Evolutionary conservation across 108 stramenopile species (phyloP), one percentile per base, ranked within the genome.

Genomic region (Licmophora abbreviata): DNA sequence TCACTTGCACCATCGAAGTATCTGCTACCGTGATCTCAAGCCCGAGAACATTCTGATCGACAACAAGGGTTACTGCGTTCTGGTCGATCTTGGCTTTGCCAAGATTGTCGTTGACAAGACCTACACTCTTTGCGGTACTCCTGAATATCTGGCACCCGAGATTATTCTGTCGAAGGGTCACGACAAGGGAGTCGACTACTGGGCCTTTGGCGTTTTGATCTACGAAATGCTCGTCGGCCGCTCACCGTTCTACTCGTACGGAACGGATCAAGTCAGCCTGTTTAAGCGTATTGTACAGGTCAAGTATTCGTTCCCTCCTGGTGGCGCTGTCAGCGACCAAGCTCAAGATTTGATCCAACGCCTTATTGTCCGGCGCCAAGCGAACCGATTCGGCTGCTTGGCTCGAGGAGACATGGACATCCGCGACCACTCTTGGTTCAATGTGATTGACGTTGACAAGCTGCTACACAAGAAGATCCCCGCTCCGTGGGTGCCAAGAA

Each of bases 71-170:
- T 99, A 96, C 78, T 88, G 92, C 54, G 95, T 97, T 24, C 73
- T 99, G 25, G 95, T 99, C 23, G 98, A 99, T 85, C 85, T 99
- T 57, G 98, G 98, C 27, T 99, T 99, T 59, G 98, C 98, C 37
- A 99, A 99, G 83, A 68, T 92, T 52, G 88, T 99, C 17, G 74
- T 88, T 55, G 95, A 91, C 63, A 92, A 92, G 74, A 94, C 96
- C n/a, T 97, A 94, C 71, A 97, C 96, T 27, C 69, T 97, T 24
- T 97, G 94, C 64, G 96, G 96, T 29, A 97, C 96, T 18, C 97
- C 97, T 7, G 98, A 99, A 58, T 99, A 99, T 61, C 89, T 99
- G 3, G 96, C 96, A 3, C 98, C 98, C 1, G 97, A 99, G 70
- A 94, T 98, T 43, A 97, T 99, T 56, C 79, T 97, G 23, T 94